Evolutionary conservation across 768 basidiomycete species (phyloP).

Genomic region (Holtermannia corniformis): DNA sequence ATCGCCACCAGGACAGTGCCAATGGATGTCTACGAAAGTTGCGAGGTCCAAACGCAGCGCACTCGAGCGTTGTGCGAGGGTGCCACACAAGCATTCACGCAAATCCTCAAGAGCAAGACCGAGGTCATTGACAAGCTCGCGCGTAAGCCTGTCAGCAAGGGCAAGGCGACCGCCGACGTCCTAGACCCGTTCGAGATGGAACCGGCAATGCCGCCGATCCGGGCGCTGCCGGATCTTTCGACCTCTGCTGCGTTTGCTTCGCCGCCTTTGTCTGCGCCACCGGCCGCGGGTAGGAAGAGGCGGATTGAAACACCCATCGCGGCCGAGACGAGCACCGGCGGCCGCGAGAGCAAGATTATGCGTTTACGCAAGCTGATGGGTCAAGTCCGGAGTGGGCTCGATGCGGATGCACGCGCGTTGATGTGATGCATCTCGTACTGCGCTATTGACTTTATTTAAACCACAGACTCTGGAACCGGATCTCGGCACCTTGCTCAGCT

Average conservation of each 20-base stretch:
- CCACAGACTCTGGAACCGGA: constrained; percentile 1
- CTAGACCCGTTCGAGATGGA: not conserved
- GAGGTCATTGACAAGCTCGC: not conserved
- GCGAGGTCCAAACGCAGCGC: not conserved
- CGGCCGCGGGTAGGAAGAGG: not conserved
- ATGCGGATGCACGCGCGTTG: not conserved
- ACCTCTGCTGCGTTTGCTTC: not conserved
- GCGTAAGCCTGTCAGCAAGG: too few relatives aligned
- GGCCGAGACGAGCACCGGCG: not conserved
- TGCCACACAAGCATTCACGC: not conserved
- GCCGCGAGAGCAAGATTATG: not conserved
- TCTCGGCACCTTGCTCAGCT: not conserved
- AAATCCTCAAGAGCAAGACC: not conserved
- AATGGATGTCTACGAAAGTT: not conserved
- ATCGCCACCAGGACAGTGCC: not conserved
- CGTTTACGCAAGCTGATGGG: not conserved
- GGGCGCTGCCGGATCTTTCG: not conserved
- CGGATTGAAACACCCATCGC: not conserved
- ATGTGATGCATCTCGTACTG: not conserved
- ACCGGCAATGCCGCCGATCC: not conserved
- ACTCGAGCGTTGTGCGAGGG: not conserved
- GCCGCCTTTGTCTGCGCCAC: not conserved
- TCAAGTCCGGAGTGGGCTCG: not conserved
- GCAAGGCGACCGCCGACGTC: not conserved
- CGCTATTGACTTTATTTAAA: too few relatives aligned